These are phyloP conservation scores for Solanum medicagineum DNA, from an alignment of 257 asterid species.

Conservation along the genomic window DNA sequence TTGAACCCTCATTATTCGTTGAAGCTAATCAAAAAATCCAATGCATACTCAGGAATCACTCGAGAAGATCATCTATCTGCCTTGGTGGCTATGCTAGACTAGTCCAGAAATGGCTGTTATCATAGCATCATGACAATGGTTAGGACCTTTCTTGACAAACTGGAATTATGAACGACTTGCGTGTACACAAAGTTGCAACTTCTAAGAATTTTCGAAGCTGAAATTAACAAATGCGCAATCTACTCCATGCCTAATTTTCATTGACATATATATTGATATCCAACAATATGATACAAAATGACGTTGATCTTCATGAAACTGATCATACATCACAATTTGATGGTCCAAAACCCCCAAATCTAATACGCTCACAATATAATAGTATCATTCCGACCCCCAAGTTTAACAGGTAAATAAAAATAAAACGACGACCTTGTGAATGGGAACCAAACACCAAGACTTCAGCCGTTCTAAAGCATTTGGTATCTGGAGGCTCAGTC, in stretches of 20 bases:
- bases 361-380: background rate
- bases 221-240: background rate
- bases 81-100: background rate
- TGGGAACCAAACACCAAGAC: background rate
- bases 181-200: background rate
- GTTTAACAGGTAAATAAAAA: background rate
- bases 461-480: background rate
- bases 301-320: background rate
- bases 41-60: background rate
- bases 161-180: background rate
- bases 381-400: background rate
- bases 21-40: background rate
- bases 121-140: background rate
- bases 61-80: background rate
- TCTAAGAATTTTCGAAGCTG: background rate
- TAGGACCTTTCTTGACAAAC: background rate
- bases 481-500: background rate
- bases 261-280: background rate
- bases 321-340: background rate
- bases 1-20: background rate
- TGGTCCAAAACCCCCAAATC: background rate
- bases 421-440: background rate
- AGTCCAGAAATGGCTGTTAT: background rate
- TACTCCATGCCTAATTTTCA: background rate
- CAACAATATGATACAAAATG: background rate